Evolutionary conservation across 495 filamentous ascomycete species (phyloP), one percentile per base, ranked within the genome.

Genomic region (Talaromyces nanjingensis): DNA sequence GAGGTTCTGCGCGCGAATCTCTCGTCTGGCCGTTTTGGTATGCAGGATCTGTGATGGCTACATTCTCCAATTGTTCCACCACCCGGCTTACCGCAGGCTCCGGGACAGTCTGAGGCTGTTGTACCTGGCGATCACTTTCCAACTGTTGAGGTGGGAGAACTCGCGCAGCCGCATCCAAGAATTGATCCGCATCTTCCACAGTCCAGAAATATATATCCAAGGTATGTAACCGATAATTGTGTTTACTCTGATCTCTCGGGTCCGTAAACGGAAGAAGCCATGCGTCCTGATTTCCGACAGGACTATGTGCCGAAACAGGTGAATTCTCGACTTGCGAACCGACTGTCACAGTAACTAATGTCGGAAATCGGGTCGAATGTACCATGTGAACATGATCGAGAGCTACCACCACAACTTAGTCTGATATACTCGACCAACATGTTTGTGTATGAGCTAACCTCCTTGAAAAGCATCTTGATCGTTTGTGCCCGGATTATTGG

Each of bases 201-300:
- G 84, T 91, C 90, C 91, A 96, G 74, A 96, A 93, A 73, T 97
- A 97, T 45, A 96, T 83, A 71, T 97, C 92, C 62, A 96, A 66
- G 2, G 90, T 91, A 69, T 96, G 89, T 1, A 97, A 77, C 65
- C 86, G 87, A 71, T 90, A 88, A 60, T 89, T 80, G 63, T 89
- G 89, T 65, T 86, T 87, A 39, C 81, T 84, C 66, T 91, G 82
- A 69, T 89, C 87, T 22, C 81, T 79, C 9, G 83, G 83, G 67
- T 93, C 89, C 66, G 77, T 86, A 7, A 83, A 85, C 2, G 90
- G 87, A 9, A 96, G 82, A 71, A 88, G 87, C 92, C 92, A 97
- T 72, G 93, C 86, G 47, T 80, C 76, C 45, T 77, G 71, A 65
- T 75, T 73, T 54, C 76, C 65, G 65, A 63, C 78, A 75, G 65